Base-by-base conservation (phyloP, 2,329 filamentous ascomycete genomes). In the Aspergillus versicolor region DNA sequence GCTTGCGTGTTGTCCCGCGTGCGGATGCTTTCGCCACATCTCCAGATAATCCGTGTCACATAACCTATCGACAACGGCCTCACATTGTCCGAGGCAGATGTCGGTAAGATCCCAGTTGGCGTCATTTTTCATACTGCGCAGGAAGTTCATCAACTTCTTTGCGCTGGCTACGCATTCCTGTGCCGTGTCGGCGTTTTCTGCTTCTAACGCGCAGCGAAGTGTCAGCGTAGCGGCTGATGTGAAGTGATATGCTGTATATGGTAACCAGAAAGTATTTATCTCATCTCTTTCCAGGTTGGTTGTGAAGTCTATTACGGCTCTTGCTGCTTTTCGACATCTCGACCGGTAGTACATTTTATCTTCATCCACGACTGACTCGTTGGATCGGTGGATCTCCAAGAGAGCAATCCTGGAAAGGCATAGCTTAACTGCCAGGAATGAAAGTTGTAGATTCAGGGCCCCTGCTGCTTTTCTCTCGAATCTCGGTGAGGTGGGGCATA, bases 231-330 rank as follows among this genome's bases (percentile, higher is more conserved):
- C 52, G 8, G 52, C 52, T 9, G 52, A 55, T 9, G 52, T 55
- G 22, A 55, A 55, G n/a, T 55, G 52, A 21, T 55, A 55, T 9
- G 52, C 52, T 6, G 52, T 49, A 34, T 48, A 55, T 12, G 52
- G 52, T 22, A 55, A 19, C 52, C 52, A 55, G 38, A 55, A 55
- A 2, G 46, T 27, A 38, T 55, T 19, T 5, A 42, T 22, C 24
- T 55, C 52, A 15, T 48, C 21, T 17, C 6, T 5, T 43, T 24
- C 19, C 7, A 55, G 15, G 13, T 11, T 55, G 9, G 30, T 43
- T 5, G 40, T 22, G 7, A 55, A 55, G 5, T 55, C 52, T 24
- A 55, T 50, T 7, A 55, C 46, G 4, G 52, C 40, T 44, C 52
- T 40, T 11, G 52, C 52, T 5, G 44, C 38, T 19, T 55, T 55